These are phyloP conservation scores for Xerocomus potaroensis DNA, from an alignment of 768 basidiomycete genomes.

Conservation along the genomic window DNA sequence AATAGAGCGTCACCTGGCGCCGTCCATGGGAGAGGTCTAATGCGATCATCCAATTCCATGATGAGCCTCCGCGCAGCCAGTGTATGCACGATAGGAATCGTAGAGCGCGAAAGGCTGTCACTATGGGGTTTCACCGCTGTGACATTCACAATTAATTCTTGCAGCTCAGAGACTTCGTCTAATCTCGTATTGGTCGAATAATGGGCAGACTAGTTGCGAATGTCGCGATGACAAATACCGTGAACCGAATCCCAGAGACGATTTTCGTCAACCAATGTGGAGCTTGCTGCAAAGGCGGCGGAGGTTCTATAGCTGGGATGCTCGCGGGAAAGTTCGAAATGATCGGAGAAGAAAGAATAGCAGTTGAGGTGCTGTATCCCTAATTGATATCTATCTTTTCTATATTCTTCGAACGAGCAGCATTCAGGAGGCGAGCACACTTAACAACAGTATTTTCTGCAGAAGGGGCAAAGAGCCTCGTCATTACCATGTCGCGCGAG, in stretches of 20 bases:
- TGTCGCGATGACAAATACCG: constrained; percentile 32
- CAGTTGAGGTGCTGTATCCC: constrained; percentile 25
- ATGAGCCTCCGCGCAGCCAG: constrained; percentile 53
- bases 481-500: constrained; percentile 55
- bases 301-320: constrained; percentile 30
- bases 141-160: constrained; percentile 20
- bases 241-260: constrained; percentile 33
- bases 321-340: constrained; percentile 14
- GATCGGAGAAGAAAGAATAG: constrained; percentile 8
- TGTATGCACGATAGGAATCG: constrained; percentile 43
- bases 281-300: constrained; percentile 31
- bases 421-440: constrained; percentile 46
- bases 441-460: constrained; percentile 46
- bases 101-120: constrained; percentile 7
- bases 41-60: constrained; percentile 41
- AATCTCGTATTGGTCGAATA: constrained; percentile 27
- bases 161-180: constrained; percentile 19
- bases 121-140: constrained; percentile 24
- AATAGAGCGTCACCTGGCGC: constrained; percentile 22
- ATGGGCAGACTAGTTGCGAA: constrained; percentile 19
- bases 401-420: constrained; percentile 45
- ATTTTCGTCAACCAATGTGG: constrained; percentile 31
- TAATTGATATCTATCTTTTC: constrained; percentile 48
- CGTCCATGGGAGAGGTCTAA: constrained; percentile 31
- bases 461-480: constrained; percentile 41